A percentile compares a stretch with the other conserved stretches of the same genome.
These are phyloP conservation scores for Stenogyne calaminthoides DNA, from an alignment of 305 asterid genomes.

Conservation along the genomic window DNA sequence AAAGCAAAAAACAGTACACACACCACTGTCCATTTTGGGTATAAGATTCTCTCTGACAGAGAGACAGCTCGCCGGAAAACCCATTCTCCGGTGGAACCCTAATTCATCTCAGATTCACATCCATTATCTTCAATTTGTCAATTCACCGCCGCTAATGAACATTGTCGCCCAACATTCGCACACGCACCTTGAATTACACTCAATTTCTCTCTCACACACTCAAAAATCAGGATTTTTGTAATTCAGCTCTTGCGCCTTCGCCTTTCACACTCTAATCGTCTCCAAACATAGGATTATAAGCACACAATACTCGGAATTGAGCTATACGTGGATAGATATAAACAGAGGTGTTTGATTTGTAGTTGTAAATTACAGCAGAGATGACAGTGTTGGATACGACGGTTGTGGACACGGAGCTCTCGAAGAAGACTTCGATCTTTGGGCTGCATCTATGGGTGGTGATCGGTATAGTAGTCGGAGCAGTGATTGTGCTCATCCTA, in stretches of 20 bases:
- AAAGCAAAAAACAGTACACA: conserved; percentile 9
- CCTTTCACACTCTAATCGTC: conserved; percentile 1
- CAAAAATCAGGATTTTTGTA: conserved; percentile 5
- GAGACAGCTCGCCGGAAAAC: conserved; percentile 27
- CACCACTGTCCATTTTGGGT: not conserved
- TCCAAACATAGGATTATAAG: not conserved
- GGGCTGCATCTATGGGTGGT: conserved; percentile 72
- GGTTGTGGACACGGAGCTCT: conserved; percentile 49
- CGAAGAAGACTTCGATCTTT: conserved; percentile 62
- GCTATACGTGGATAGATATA: not conserved
- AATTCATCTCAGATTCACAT: conserved; percentile 1
- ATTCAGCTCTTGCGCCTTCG: conserved; percentile 18
- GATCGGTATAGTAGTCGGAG: conserved; percentile 62
- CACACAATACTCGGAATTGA: not conserved
- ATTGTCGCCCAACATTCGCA: not conserved
- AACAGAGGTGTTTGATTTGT: not conserved
- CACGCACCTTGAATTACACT: not conserved
- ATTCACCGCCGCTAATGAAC: not conserved
- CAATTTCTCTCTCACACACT: not conserved
- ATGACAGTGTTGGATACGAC: conserved; percentile 48
- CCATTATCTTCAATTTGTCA: conserved; percentile 6
- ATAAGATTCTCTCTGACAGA: conserved; percentile 11
- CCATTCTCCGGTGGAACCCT: conserved; percentile 22
- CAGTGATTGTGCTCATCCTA: conserved; percentile 54
- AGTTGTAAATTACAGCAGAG: not conserved